phyloP scores from a whole-genome alignment of 148 eudicot genomes.

The Chenopodium berlandieri region DNA sequence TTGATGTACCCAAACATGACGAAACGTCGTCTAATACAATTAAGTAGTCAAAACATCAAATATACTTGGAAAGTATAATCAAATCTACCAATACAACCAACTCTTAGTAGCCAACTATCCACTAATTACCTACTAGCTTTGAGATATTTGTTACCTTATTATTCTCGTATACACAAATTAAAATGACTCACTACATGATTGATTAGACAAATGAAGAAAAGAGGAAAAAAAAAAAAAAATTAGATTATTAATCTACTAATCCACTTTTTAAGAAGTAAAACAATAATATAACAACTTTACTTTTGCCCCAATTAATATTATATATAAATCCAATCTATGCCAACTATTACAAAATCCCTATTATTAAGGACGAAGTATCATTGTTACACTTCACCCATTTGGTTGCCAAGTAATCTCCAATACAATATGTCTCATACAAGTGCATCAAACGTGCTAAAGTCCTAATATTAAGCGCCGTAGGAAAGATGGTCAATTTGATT shows the following conservation, averaged over 20 bases:
- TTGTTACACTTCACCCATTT: neutral
- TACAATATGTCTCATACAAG: neutral
- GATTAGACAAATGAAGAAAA: neutral
- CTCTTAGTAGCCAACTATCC: no score
- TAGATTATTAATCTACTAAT: neutral
- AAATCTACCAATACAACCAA: no score
- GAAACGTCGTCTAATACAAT: no score
- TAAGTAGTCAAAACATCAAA: no score
- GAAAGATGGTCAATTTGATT: neutral
- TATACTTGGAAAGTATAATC: no score
- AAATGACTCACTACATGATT: neutral
- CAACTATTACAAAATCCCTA: neutral
- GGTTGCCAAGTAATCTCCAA: neutral
- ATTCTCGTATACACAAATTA: neutral
- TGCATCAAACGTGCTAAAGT: neutral
- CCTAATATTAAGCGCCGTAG: neutral
- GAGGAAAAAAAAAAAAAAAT: no score
- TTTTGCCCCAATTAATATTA: neutral
- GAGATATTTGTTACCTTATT: neutral
- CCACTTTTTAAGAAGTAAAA: neutral
- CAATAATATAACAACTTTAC: neutral
- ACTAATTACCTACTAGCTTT: no score
- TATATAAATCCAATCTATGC: neutral
- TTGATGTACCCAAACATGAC: no score
- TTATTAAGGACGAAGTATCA: conserved; percentile 2